phyloP scores from a whole-genome alignment of 2,329 filamentous ascomycete species.

The Penicillium oxalicum region DNA sequence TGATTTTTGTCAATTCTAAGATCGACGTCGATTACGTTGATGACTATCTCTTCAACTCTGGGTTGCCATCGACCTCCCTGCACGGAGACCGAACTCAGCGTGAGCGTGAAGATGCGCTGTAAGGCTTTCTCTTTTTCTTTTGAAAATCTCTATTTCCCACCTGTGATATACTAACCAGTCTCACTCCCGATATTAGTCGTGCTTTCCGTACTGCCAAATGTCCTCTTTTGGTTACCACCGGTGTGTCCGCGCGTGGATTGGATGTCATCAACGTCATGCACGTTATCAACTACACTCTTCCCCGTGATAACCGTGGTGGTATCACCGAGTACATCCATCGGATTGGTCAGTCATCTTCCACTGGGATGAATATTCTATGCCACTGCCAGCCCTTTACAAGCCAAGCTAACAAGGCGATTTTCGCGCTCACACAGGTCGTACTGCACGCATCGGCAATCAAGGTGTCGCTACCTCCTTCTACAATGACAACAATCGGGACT shows the following conservation, averaged over 20 bases:
- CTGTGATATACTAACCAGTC: too few species aligned
- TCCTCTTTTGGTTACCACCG: slow-evolving; percentile 81
- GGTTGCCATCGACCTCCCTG: slow-evolving; percentile 78
- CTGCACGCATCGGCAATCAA: slow-evolving; percentile 82
- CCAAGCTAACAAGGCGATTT: background rate
- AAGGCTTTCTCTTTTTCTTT: slow-evolving; percentile 28
- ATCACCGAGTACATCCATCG: slow-evolving; percentile 92
- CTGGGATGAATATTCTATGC: too few species aligned
- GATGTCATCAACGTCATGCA: slow-evolving; percentile 83
- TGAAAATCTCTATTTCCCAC: background rate
- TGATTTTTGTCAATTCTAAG: slow-evolving; percentile 87
- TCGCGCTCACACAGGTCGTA: slow-evolving; percentile 58
- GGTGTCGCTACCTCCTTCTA: slow-evolving; percentile 88
- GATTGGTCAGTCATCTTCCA: slow-evolving; percentile 59
- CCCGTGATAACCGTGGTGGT: slow-evolving; percentile 67
- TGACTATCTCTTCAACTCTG: slow-evolving; percentile 75
- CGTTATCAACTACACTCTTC: slow-evolving; percentile 90
- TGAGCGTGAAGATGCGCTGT: slow-evolving; percentile 87
- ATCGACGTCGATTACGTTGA: slow-evolving; percentile 74
- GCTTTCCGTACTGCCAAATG: slow-evolving; percentile 68
- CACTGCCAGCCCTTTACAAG: too few species aligned
- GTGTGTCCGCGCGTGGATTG: slow-evolving; percentile 79
- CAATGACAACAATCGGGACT: slow-evolving; percentile 66
- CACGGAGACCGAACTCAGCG: slow-evolving; percentile 80
- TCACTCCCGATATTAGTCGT: slow-evolving; percentile 44